Evolutionary conservation across 1,139 yeast genomes (phyloP).

Genomic region (Kurtzmaniella quercitrusa): DNA sequence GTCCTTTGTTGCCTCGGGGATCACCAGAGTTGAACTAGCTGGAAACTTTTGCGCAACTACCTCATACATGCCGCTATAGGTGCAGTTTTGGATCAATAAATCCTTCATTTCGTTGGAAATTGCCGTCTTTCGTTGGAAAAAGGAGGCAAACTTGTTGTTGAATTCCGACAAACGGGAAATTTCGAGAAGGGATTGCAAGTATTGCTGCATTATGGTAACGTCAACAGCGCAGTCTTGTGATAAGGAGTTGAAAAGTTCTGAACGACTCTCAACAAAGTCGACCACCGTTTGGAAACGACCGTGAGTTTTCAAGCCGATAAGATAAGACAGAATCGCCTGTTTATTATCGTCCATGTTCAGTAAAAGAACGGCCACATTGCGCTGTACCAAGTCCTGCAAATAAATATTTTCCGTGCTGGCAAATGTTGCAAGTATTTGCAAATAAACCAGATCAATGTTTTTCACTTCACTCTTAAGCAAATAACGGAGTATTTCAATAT

Average conservation of each 20-base stretch:
- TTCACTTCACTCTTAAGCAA: constrained; percentile 10
- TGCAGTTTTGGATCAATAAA: constrained; percentile 22
- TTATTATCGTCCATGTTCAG: constrained; percentile 9
- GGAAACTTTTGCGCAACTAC: constrained; percentile 17
- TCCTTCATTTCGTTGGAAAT: constrained; percentile 10
- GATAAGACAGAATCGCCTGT: constrained; percentile 19
- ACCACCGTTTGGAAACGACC: constrained; percentile 10
- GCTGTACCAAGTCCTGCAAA: constrained; percentile 14
- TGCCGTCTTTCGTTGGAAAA: constrained; percentile 10
- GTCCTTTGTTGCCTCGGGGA: constrained; percentile 14
- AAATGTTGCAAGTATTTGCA: constrained; percentile 12
- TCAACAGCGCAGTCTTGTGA: constrained; percentile 5
- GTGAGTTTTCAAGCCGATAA: constrained; percentile 15
- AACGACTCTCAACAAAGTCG: constrained; percentile 9
- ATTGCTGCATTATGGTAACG: constrained; percentile 7
- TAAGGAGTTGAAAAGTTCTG: constrained; percentile 8
- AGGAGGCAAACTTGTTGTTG: constrained; percentile 14
- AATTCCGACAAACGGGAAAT: constrained; percentile 13
- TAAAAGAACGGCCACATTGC: constrained; percentile 6
- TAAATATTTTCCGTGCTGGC: constrained; percentile 18
- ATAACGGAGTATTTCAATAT: constrained; percentile 21
- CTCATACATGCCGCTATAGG: constrained; percentile 14
- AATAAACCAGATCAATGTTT: constrained; percentile 12
- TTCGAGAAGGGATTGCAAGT: constrained; percentile 16
- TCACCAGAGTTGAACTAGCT: constrained; percentile 9